Evolutionary conservation across 2,329 filamentous ascomycete species (phyloP).

Genomic region (Microsporum canis): DNA sequence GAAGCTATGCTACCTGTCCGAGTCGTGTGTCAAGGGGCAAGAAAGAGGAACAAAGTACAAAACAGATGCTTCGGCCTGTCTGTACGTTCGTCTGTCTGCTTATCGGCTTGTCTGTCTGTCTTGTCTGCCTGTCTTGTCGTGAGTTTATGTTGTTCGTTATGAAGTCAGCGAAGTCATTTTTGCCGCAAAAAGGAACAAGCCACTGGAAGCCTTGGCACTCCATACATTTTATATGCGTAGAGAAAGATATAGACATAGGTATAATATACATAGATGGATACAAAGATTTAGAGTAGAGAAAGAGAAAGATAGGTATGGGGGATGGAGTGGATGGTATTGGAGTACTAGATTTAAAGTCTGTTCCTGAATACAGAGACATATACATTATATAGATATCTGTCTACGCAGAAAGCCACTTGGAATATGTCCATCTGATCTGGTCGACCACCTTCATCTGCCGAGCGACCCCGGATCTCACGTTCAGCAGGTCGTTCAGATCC

Average conservation of each 20-base stretch:
- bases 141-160: neutral
- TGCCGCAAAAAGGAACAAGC: neutral
- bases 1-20: neutral
- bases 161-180: neutral
- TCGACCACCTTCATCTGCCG: constrained; percentile 69
- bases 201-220: neutral
- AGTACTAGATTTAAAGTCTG: too few species aligned
- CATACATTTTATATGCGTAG: neutral
- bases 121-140: neutral
- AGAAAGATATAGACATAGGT: neutral
- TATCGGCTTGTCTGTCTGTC: neutral
- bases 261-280: too few species aligned
- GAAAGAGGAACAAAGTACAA: neutral
- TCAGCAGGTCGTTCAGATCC: constrained; percentile 75
- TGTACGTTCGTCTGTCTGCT: neutral
- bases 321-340: too few species aligned
- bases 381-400: neutral
- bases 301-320: too few species aligned
- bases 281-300: too few species aligned
- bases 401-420: constrained; percentile 50
- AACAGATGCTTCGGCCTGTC: neutral
- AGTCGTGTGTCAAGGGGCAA: neutral
- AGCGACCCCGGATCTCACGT: constrained; percentile 63
- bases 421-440: constrained; percentile 83
- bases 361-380: neutral